phyloP scores from a whole-genome alignment of 1,284 basidiomycete genomes.

The Tetrapyrgos nigripes region DNA sequence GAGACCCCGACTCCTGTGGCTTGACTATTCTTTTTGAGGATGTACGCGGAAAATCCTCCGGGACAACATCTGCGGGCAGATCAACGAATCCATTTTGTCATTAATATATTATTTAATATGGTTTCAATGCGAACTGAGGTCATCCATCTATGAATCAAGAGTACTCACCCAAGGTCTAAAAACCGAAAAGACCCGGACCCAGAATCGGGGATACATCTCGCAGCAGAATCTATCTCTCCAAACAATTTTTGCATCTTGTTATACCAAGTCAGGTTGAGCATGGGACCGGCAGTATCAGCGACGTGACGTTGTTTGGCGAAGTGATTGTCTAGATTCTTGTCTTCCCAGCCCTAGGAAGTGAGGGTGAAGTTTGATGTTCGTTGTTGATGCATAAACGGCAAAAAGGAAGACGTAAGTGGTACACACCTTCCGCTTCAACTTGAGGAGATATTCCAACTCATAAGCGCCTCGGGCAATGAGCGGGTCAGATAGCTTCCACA shows the following conservation, averaged over 20 bases:
- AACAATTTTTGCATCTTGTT: not conserved
- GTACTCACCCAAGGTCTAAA: constrained; percentile 2
- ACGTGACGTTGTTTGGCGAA: not conserved
- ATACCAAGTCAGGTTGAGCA: not conserved
- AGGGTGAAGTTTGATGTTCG: too few species aligned
- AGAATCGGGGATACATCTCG: not conserved
- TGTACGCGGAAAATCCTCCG: constrained; percentile 39
- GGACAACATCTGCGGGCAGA: constrained; percentile 36
- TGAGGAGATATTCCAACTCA: constrained; percentile 8
- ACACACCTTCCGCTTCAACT: constrained; percentile 3
- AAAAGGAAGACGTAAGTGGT: not conserved
- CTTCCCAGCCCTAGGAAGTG: not conserved
- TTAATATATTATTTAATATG: too few species aligned
- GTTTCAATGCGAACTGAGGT: too few species aligned
- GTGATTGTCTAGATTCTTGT: not conserved
- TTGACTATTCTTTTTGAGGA: constrained; percentile 30
- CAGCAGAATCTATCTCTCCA: not conserved
- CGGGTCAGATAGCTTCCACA: not conserved
- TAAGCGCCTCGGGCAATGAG: constrained; percentile 4
- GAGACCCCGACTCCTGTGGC: constrained; percentile 37
- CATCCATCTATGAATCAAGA: too few species aligned
- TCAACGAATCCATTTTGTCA: too few species aligned
- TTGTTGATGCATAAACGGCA: too few species aligned
- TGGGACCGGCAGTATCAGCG: not conserved
- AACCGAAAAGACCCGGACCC: not conserved